phyloP scores from a whole-genome alignment of 495 filamentous ascomycete species.

The Penicillium goetzii region DNA sequence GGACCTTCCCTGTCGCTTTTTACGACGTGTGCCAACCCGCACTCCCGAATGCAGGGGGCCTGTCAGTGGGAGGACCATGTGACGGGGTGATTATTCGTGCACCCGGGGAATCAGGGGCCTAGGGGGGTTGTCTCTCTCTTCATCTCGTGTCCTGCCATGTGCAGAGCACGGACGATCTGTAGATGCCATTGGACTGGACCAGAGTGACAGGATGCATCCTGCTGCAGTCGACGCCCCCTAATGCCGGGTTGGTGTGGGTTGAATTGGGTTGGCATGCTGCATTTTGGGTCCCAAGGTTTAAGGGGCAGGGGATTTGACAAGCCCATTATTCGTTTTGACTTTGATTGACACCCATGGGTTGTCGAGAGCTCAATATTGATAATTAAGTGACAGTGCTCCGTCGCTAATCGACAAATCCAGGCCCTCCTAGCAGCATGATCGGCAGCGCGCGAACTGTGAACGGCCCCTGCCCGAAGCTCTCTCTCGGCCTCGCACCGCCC shows the following conservation, averaged over 20 bases:
- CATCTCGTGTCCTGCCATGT: slow-evolving; percentile 2
- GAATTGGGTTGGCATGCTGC: not conserved
- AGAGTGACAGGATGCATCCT: not conserved
- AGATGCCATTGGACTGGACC: not conserved
- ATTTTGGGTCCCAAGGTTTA: not conserved
- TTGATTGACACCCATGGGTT: not conserved
- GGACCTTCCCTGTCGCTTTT: not conserved
- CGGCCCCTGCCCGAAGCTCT: not conserved
- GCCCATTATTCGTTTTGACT: not conserved
- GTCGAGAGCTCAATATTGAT: not conserved
- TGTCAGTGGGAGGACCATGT: not conserved
- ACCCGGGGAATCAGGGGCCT: not conserved
- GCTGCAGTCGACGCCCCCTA: not conserved
- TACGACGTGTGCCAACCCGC: not conserved
- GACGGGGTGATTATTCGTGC: not conserved
- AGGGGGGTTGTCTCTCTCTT: not conserved
- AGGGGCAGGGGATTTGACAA: not conserved
- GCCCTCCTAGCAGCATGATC: slow-evolving; percentile 2
- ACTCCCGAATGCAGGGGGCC: not conserved
- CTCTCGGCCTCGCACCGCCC: not conserved
- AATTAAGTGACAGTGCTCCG: not conserved
- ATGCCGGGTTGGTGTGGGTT: not conserved
- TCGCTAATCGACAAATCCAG: not conserved
- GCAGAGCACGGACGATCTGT: not conserved
- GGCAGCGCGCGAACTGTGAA: not conserved